Base-by-base conservation (phyloP, 2,329 filamentous ascomycete species). In the Beauveria bassiana region DNA sequence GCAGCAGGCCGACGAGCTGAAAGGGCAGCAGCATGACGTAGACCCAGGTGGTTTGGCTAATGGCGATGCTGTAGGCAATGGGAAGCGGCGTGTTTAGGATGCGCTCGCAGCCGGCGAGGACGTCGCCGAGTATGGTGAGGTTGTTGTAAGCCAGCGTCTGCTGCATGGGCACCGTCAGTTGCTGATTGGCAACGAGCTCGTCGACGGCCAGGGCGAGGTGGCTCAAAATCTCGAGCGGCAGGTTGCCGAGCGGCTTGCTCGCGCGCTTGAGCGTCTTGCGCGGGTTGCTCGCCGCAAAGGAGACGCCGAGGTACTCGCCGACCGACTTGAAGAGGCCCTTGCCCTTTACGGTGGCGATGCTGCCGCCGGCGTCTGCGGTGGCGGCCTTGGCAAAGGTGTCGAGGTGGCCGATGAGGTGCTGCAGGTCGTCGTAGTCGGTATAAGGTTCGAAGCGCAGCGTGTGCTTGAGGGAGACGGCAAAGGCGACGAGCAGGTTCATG, bases 21-120 rank as follows among this genome's bases (percentile, higher is more conserved):
- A 95, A 95, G 6, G 91, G 91, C 1, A 96, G 81, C 38, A 91
- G 80, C 67, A 91, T 76, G 59, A 95, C 86, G 74, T 95, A 96
- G 57, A 92, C 83, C 85, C 89, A 93, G 38, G 91, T 91, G 70
- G 95, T 93, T 72, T 96, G 91, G 22, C 87, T 86, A 71, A 95
- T 93, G 68, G 90, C 85, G 68, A 96, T 95, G 66, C 84, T 86
- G 77, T 96, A 96, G 52, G 90, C 91, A 61, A 91, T 82, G 2
- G 91, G 91, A 0, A 96, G 82, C 1, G 91, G 91, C 0, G 91
- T 96, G 72, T 88, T 89, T 38, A 93, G 83, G 22, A 96, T 86
- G 64, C 91, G 87, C 70, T 95, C 90, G 53, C 86, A 86, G 62
- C 87, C 86, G 18, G 84, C 84, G 66, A 91, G 78, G 61, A 87